Conservation (phyloP, 2,329 filamentous ascomycete species). For the Xylariaceae sp. region DNA sequence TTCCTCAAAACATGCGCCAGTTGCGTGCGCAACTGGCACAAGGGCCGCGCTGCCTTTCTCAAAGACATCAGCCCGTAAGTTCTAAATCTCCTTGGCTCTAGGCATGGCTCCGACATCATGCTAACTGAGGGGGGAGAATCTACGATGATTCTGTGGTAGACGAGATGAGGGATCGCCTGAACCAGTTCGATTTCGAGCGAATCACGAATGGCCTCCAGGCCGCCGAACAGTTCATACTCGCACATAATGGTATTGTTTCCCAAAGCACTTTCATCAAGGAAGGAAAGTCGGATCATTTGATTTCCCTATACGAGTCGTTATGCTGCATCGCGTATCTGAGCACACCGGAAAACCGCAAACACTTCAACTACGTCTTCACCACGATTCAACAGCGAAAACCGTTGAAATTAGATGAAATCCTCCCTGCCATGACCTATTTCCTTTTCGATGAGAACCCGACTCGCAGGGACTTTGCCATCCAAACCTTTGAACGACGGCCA, state of each 20-base stretch:
- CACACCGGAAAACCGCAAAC: constrained; percentile 42
- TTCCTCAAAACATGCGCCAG: constrained; percentile 60
- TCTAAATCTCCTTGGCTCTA: not conserved
- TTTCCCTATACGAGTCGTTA: constrained; percentile 81
- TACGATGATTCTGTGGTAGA: constrained; percentile 46
- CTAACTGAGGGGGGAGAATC: constrained; percentile 17
- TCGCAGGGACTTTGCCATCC: constrained; percentile 61
- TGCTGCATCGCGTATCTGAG: constrained; percentile 76
- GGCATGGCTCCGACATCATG: not conserved
- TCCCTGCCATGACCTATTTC: constrained; percentile 80
- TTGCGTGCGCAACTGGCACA: constrained; percentile 71
- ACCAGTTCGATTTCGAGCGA: constrained; percentile 55
- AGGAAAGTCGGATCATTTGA: constrained; percentile 54
- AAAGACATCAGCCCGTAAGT: constrained; percentile 56
- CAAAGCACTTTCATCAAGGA: constrained; percentile 38
- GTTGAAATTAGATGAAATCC: constrained; percentile 66
- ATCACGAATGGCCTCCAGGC: constrained; percentile 55
- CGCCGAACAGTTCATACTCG: constrained; percentile 48
- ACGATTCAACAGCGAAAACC: constrained; percentile 72
- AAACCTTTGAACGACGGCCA: constrained; percentile 60
- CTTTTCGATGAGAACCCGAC: constrained; percentile 67
- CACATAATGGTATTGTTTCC: constrained; percentile 35
- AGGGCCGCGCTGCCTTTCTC: constrained; percentile 57
- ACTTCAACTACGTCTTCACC: constrained; percentile 79
- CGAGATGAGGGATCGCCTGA: constrained; percentile 51